Percentiles rank a stretch among this genome's conserved stretches.
phyloP scores from a whole-genome alignment of 2,329 filamentous ascomycete genomes.

The Xylaria arbuscula region DNA sequence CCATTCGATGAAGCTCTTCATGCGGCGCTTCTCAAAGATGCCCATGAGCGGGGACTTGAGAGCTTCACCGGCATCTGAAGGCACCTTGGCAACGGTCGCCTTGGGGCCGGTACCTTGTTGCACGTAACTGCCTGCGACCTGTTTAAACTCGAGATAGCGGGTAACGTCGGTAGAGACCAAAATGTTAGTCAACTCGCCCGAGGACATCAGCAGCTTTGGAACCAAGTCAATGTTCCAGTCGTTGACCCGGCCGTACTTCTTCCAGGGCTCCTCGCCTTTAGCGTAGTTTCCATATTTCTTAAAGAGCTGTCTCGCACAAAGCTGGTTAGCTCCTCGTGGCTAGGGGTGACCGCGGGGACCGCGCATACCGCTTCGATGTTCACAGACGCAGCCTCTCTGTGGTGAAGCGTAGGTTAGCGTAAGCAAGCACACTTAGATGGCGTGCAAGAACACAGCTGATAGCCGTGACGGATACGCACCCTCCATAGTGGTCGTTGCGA shows the following conservation, averaged over 20 bases:
- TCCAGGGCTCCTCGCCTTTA: conserved; percentile 90
- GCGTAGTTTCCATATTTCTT: conserved; percentile 92
- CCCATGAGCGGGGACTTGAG: conserved; percentile 95
- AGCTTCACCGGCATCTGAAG: conserved; percentile 90
- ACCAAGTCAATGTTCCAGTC: conserved; percentile 99
- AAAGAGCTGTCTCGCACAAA: conserved; percentile 69
- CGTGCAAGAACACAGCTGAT: conserved; percentile 28
- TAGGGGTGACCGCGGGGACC: conserved; percentile 29
- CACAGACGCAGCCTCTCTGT: conserved; percentile 91
- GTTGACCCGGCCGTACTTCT: conserved; percentile 94
- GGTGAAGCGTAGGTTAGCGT: conserved; percentile 43
- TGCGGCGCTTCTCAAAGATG: conserved; percentile 95
- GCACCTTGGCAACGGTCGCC: conserved; percentile 96
- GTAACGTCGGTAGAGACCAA: conserved; percentile 95
- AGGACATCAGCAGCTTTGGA: conserved; percentile 98
- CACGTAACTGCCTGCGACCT: conserved; percentile 95
- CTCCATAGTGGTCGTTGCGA: conserved; percentile 98
- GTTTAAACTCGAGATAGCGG: conserved; percentile 90
- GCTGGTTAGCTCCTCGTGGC: conserved; percentile 33
- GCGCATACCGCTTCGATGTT: conserved; percentile 88
- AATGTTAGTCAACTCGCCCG: conserved; percentile 98
- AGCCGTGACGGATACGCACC: conserved; percentile 67
- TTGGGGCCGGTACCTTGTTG: conserved; percentile 86
- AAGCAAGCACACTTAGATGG: conserved; percentile 13
- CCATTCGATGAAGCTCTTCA: conserved; percentile 97